Conservation (phyloP, 257 asterid genomes). For the Fraxinus excelsior region DNA sequence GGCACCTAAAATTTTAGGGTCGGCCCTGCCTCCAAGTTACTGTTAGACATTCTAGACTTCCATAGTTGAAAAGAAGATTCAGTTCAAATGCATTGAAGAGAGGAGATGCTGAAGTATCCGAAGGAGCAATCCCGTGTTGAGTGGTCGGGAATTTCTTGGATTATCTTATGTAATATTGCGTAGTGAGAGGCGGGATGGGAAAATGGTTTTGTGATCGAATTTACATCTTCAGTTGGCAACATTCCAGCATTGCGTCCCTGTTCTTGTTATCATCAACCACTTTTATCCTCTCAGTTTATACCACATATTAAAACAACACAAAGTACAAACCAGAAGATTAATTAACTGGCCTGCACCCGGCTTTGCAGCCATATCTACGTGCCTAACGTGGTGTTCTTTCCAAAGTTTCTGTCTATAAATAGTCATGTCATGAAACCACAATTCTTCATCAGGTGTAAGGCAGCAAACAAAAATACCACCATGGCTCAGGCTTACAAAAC, state of each 20-base stretch:
- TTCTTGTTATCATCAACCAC: slow-evolving; percentile 3
- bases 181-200: too few relatives aligned
- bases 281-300: not conserved
- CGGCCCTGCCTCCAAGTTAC: too few relatives aligned
- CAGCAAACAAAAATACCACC: not conserved
- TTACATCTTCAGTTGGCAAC: not conserved
- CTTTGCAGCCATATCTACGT: not conserved
- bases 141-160: too few relatives aligned
- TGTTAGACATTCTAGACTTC: too few relatives aligned
- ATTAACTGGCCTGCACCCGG: not conserved
- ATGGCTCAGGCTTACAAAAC: slow-evolving; percentile 18
- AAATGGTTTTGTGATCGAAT: not conserved
- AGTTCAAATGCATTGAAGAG: too few relatives aligned
- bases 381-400: not conserved
- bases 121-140: too few relatives aligned
- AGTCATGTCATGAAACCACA: not conserved
- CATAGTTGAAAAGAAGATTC: too few relatives aligned
- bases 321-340: not conserved
- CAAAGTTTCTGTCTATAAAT: not conserved
- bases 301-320: not conserved
- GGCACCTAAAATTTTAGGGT: too few relatives aligned
- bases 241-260: not conserved
- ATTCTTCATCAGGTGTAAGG: not conserved
- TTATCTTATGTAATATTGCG: too few relatives aligned
- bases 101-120: too few relatives aligned